phyloP scores from a whole-genome alignment of 2,329 filamentous ascomycete genomes.

The Colletotrichum noveboracense region DNA sequence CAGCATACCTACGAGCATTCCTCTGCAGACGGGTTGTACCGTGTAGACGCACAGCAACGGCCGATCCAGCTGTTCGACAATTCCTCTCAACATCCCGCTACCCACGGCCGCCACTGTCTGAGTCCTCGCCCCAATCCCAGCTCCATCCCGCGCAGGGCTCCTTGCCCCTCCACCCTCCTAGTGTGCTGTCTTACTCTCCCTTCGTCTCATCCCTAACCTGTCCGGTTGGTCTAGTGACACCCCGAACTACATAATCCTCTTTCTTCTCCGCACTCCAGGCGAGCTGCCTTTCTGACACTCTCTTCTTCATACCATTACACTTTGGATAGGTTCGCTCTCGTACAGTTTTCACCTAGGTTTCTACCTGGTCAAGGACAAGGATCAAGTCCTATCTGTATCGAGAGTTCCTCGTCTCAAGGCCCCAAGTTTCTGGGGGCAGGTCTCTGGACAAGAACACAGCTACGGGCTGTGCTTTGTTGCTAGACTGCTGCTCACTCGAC shows the following conservation, averaged over 20 bases:
- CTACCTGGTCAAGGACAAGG: slow-evolving; percentile 11
- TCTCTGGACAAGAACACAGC: slow-evolving; percentile 23
- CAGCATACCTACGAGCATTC: not conserved
- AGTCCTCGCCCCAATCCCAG: not conserved
- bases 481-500: slow-evolving; percentile 22
- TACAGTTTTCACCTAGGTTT: slow-evolving; percentile 5
- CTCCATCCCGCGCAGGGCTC: slow-evolving; percentile 10
- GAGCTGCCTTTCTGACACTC: not conserved
- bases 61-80: not conserved
- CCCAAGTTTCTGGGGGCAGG: slow-evolving; percentile 23
- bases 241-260: slow-evolving; percentile 16
- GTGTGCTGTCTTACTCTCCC: slow-evolving; percentile 15
- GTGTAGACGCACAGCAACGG: not conserved
- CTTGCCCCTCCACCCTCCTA: slow-evolving; percentile 2
- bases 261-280: not conserved
- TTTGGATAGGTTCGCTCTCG: slow-evolving; percentile 15
- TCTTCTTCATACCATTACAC: not conserved
- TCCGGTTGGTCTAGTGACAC: slow-evolving; percentile 2
- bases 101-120: not conserved
- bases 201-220: not conserved
- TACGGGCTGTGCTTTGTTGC: slow-evolving; percentile 21
- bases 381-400: slow-evolving; percentile 16
- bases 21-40: not conserved
- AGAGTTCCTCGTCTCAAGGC: slow-evolving; percentile 15
- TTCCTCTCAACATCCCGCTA: slow-evolving; percentile 2